Evolutionary conservation across 495 filamentous ascomycete genomes (phyloP).

Genomic region (Neurospora tetrasperma): DNA sequence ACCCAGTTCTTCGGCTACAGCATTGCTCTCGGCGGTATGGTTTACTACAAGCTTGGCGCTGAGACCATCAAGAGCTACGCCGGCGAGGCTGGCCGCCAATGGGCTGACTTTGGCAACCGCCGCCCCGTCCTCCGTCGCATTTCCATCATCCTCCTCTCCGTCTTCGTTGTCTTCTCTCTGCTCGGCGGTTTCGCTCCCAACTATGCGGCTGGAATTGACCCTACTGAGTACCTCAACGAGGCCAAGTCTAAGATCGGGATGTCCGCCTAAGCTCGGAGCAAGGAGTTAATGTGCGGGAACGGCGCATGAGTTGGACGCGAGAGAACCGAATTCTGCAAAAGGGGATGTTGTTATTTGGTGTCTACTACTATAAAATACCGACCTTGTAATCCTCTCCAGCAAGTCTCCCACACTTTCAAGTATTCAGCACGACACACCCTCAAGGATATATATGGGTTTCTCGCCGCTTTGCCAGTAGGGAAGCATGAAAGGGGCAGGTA

Average conservation of each 20-base stretch:
- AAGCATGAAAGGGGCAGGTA: background rate
- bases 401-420: background rate
- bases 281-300: background rate
- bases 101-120: slow-evolving; percentile 75
- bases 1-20: slow-evolving; percentile 94
- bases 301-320: background rate
- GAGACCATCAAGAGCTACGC: slow-evolving; percentile 75
- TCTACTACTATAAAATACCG: background rate
- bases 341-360: background rate
- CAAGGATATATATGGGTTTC: background rate
- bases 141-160: slow-evolving; percentile 48
- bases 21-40: slow-evolving; percentile 78
- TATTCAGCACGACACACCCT: background rate
- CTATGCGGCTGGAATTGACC: slow-evolving; percentile 37
- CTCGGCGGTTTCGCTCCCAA: slow-evolving; percentile 44
- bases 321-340: background rate
- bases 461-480: background rate
- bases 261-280: slow-evolving; percentile 14
- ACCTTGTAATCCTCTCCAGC: background rate
- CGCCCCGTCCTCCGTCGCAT: slow-evolving; percentile 69
- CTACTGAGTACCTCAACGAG: slow-evolving; percentile 32
- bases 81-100: slow-evolving; percentile 55
- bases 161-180: slow-evolving; percentile 58
- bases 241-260: slow-evolving; percentile 40
- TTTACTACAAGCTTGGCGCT: slow-evolving; percentile 94